Conservation (phyloP, 2,329 filamentous ascomycete species). For the Pseudocercospora crystallina region DNA sequence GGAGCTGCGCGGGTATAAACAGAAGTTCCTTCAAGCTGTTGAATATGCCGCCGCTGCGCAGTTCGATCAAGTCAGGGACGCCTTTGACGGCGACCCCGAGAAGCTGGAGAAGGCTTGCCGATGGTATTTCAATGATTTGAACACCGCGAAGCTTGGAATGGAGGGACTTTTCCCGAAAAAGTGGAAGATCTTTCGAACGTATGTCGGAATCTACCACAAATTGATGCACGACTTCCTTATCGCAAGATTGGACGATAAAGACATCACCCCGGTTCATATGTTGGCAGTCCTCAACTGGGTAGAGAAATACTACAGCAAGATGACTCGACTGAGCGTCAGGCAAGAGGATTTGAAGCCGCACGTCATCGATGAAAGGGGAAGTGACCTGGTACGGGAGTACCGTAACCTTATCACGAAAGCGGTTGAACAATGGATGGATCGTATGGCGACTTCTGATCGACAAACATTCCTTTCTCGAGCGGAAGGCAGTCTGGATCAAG, state of each 20-base stretch:
- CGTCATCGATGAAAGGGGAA: slow-evolving; percentile 84
- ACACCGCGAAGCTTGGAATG: slow-evolving; percentile 92
- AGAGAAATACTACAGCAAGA: slow-evolving; percentile 94
- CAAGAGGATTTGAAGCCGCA: slow-evolving; percentile 78
- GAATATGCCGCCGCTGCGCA: slow-evolving; percentile 70
- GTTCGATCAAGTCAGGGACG: slow-evolving; percentile 68
- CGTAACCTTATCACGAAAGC: slow-evolving; percentile 91
- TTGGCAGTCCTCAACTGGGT: slow-evolving; percentile 93
- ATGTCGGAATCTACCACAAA: slow-evolving; percentile 84
- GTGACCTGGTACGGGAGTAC: slow-evolving; percentile 90
- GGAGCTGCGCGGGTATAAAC: slow-evolving; percentile 91
- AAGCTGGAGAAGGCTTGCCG: slow-evolving; percentile 82
- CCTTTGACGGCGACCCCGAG: slow-evolving; percentile 80
- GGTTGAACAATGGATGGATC: slow-evolving; percentile 95
- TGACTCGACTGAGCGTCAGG: slow-evolving; percentile 80
- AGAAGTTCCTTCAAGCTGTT: slow-evolving; percentile 85
- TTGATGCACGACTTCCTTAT: slow-evolving; percentile 95
- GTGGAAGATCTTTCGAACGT: slow-evolving; percentile 93
- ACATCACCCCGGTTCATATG: slow-evolving; percentile 81
- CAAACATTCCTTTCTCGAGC: slow-evolving; percentile 77
- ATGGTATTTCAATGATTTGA: slow-evolving; percentile 98
- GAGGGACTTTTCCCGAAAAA: slow-evolving; percentile 87
- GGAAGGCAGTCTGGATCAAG: slow-evolving; percentile 77
- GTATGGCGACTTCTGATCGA: slow-evolving; percentile 80
- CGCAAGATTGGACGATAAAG: slow-evolving; percentile 76